Evolutionary conservation across 305 asterid species (phyloP).

Genomic region (Solanum hybrid): DNA sequence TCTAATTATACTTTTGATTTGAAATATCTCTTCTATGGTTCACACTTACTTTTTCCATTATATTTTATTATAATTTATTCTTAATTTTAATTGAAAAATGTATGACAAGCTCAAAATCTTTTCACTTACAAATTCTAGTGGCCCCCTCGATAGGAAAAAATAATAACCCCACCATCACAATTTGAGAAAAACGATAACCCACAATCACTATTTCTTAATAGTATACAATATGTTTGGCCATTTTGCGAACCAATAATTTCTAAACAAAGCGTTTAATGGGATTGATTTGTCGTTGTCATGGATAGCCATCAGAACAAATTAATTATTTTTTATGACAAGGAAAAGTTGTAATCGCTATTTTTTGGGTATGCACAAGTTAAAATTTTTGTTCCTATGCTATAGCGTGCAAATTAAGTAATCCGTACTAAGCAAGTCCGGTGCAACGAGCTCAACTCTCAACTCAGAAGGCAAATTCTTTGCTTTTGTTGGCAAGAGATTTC

Average conservation of each 20-base stretch:
- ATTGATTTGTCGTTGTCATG: background rate
- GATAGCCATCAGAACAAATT: background rate
- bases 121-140: background rate
- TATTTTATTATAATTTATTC: background rate
- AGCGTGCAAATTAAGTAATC: background rate
- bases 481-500: background rate
- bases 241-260: background rate
- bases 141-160: background rate
- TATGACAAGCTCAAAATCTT: background rate
- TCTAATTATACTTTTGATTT: background rate
- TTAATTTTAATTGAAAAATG: background rate
- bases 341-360: too few relatives aligned
- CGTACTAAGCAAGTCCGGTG: background rate
- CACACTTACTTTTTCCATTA: background rate
- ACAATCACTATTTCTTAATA: background rate
- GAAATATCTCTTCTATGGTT: background rate
- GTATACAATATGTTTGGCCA: background rate
- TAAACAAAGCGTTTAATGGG: background rate
- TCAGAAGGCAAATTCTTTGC: too few relatives aligned
- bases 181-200: background rate
- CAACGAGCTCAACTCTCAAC: background rate
- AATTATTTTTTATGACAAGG: too few relatives aligned
- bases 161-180: background rate
- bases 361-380: background rate
- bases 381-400: background rate